A percentile compares a stretch with the other conserved stretches of the same genome.
Conservation (phyloP, 352 stramenopile species). For the Blastocystis sp. region DNA sequence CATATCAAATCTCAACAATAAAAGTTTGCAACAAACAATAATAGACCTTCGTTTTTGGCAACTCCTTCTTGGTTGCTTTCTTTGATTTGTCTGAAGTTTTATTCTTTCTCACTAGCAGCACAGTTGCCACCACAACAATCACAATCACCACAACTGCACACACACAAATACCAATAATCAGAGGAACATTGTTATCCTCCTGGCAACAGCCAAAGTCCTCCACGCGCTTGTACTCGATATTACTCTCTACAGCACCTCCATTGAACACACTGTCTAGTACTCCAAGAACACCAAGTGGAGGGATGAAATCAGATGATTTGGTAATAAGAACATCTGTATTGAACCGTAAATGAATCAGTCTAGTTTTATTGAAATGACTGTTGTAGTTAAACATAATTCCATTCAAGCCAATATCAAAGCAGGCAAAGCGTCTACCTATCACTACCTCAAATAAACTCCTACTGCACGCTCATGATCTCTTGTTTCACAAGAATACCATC, state of each 20-base stretch:
- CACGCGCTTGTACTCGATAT: neutral
- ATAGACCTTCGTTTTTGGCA: too few relatives aligned
- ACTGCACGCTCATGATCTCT: slow-evolving; percentile 36
- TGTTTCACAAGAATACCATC: slow-evolving; percentile 27
- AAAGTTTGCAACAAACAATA: too few relatives aligned
- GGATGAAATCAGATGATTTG: neutral
- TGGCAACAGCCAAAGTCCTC: slow-evolving; percentile 43
- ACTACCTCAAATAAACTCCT: neutral
- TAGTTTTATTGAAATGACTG: slow-evolving; percentile 21
- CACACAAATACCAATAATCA: slow-evolving; percentile 7
- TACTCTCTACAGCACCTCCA: neutral
- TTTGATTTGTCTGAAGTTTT: too few relatives aligned
- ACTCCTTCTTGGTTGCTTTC: too few relatives aligned
- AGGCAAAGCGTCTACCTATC: neutral
- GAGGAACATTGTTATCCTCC: neutral
- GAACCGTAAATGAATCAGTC: slow-evolving; percentile 28
- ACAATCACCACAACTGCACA: slow-evolving; percentile 28
- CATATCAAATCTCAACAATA: too few relatives aligned
- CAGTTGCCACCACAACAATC: neutral
- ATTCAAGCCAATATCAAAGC: neutral
- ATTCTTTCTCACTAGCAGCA: neutral
- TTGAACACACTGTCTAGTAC: neutral
- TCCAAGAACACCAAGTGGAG: neutral
- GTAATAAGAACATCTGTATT: slow-evolving; percentile 34
- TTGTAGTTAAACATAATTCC: slow-evolving; percentile 50